A percentile compares a stretch with the other conserved stretches of the same genome.
Conservation (phyloP, 441 rosid species). For the Populus hybrid region DNA sequence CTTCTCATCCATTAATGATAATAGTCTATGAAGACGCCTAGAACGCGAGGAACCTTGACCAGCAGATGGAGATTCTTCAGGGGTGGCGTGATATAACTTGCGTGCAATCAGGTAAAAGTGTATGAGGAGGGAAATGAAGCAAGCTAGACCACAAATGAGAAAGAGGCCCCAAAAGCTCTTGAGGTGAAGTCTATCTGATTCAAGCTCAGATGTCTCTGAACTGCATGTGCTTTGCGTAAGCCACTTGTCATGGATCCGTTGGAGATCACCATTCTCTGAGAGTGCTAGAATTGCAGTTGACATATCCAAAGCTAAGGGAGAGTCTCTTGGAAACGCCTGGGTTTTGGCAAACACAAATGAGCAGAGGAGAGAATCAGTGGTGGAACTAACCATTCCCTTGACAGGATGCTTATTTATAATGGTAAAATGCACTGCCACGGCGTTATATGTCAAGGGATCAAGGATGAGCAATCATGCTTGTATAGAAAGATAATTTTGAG, state of each 20-base stretch:
- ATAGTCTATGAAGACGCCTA: constrained; percentile 46
- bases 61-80: constrained; percentile 28
- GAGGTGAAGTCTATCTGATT: constrained; percentile 66
- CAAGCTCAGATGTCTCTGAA: constrained; percentile 55
- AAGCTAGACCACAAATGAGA: constrained; percentile 71
- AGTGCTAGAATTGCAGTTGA: constrained; percentile 78
- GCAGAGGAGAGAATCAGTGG: neutral
- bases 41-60: constrained; percentile 30
- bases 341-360: neutral
- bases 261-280: constrained; percentile 86
- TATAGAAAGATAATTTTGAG: neutral
- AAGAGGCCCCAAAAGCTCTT: constrained; percentile 87
- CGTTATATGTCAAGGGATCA: neutral
- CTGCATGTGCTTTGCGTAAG: constrained; percentile 58
- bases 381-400: neutral
- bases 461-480: neutral
- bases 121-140: constrained; percentile 58
- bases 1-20: constrained; percentile 77
- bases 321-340: constrained; percentile 88
- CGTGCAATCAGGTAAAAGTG: constrained; percentile 51
- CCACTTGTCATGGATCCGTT: constrained; percentile 94
- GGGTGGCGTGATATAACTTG: constrained; percentile 20
- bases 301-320: constrained; percentile 73
- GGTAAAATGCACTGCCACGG: neutral
- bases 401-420: neutral